Evolutionary conservation across 371 early-diverging fungal species (phyloP).

Genomic region (Lichtheimia ramosa): DNA sequence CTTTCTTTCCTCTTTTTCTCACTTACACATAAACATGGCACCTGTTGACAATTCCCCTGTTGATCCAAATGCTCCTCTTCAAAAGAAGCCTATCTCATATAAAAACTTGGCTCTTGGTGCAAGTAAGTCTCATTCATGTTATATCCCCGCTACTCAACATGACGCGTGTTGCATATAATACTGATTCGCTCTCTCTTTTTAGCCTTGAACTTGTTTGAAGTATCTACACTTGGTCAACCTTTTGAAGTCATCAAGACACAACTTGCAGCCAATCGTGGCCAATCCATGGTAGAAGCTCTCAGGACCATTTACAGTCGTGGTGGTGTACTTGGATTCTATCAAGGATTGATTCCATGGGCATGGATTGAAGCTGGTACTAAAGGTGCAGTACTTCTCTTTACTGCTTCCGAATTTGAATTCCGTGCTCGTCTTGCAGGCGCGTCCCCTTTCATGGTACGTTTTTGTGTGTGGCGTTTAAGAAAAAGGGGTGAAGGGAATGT

Average conservation of each 20-base stretch:
- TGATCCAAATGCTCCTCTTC: conserved; percentile 39
- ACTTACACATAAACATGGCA: conserved; percentile 14
- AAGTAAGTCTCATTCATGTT: conserved; percentile 2
- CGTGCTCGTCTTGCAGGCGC: conserved; percentile 54
- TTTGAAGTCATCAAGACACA: conserved; percentile 92
- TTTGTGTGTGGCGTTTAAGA: background rate
- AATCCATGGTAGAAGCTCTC: conserved; percentile 62
- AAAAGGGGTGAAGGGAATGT: background rate
- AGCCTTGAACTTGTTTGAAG: conserved; percentile 79
- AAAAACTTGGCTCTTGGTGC: conserved; percentile 67
- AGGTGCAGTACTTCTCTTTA: conserved; percentile 93
- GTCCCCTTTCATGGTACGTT: conserved; percentile 55
- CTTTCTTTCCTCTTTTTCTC: conserved; percentile 1
- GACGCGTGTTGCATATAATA: background rate
- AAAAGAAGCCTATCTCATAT: conserved; percentile 62
- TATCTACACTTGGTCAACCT: conserved; percentile 87
- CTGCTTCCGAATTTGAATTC: conserved; percentile 91
- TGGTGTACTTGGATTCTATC: conserved; percentile 82
- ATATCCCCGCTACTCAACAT: background rate
- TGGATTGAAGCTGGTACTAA: conserved; percentile 94
- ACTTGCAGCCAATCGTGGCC: conserved; percentile 83
- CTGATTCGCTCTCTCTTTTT: background rate
- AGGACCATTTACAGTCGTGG: conserved; percentile 75
- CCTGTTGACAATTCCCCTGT: conserved; percentile 20
- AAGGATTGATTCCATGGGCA: conserved; percentile 85